Base-by-base conservation (phyloP, 306 rosid species). In the Cucumis melo region DNA sequence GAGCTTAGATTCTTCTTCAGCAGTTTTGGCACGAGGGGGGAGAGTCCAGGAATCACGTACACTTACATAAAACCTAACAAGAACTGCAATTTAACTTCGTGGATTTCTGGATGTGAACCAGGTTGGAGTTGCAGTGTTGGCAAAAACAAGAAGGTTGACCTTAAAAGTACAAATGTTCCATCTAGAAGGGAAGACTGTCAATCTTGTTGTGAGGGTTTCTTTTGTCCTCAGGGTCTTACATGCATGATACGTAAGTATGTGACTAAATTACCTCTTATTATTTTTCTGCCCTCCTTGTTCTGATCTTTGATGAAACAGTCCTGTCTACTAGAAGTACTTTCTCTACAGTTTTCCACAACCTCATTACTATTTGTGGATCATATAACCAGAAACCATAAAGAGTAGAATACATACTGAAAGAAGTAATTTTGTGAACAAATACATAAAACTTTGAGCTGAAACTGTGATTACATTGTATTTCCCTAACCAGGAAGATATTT, bases 201-300 rank as follows among this genome's bases (percentile, higher is more conserved):
- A 78, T 89, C 97, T 78, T 91, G 97, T 81, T 91, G 97, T 64
- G 92, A 86, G 78, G 97, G 97, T 21, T 91, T 91, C 83, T 91
- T 91, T 81, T 91, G 94, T 66, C 97, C 94, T 60, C 85, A 78
- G 51, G 97, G 97, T 34, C 73, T 91, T 78, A 91, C 97, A 76
- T 91, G 97, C 87, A 91, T 91, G 97, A 89, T 89, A 81, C 88
- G 94, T 89, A 89, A 87, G 93, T 83, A 86, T 70, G 85, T 82
- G 54, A 66, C 81, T 62, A 80, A 53, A 72, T 76, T 59, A 4
- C 17, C 10, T 27, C 36, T 56, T 6, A 20, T n/a, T 48, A 10
- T 32, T 23, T 53, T 66, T n/a, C 74, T 41, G 36, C 36, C 55
- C 55, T 67, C 21, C 36, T 42, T 42, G 38, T 14, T 27, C 15